Conservation (phyloP, 768 basidiomycete genomes). For the Boletus tomentosulus region DNA sequence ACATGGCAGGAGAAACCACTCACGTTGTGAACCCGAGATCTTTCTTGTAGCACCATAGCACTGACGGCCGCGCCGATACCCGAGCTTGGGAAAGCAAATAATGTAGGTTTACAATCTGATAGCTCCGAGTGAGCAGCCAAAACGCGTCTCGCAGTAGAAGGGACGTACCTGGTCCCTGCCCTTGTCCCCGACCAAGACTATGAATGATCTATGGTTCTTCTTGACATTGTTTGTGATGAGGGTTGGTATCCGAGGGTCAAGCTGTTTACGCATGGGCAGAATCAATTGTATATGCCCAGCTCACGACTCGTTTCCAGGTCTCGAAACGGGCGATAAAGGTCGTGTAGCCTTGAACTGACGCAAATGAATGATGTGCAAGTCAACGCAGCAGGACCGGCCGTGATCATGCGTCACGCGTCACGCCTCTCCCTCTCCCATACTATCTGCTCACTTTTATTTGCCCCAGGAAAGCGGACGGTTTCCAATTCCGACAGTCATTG, state of each 20-base stretch:
- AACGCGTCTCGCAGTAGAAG: background rate
- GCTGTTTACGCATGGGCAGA: constrained; percentile 71
- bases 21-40: constrained; percentile 94
- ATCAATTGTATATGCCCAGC: background rate
- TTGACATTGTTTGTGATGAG: constrained; percentile 93
- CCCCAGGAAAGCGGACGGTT: too few relatives aligned
- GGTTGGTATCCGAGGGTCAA: constrained; percentile 89
- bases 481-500: too few relatives aligned
- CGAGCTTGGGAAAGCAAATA: constrained; percentile 90
- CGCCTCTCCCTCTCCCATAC: too few relatives aligned
- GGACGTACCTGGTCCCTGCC: constrained; percentile 78
- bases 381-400: too few relatives aligned
- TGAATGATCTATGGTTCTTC: constrained; percentile 89
- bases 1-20: constrained; percentile 23
- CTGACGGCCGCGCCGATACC: constrained; percentile 84
- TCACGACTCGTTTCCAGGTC: background rate
- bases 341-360: too few relatives aligned
- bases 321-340: background rate
- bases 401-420: too few relatives aligned
- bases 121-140: background rate
- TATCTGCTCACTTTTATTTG: too few relatives aligned
- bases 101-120: constrained; percentile 89
- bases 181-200: constrained; percentile 94
- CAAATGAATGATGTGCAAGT: too few relatives aligned
- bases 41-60: constrained; percentile 99